A percentile compares a stretch with the other conserved stretches of the same genome.
phyloP scores from a whole-genome alignment of 495 filamentous ascomycete species.

The Massariosphaeria phaeospora region DNA sequence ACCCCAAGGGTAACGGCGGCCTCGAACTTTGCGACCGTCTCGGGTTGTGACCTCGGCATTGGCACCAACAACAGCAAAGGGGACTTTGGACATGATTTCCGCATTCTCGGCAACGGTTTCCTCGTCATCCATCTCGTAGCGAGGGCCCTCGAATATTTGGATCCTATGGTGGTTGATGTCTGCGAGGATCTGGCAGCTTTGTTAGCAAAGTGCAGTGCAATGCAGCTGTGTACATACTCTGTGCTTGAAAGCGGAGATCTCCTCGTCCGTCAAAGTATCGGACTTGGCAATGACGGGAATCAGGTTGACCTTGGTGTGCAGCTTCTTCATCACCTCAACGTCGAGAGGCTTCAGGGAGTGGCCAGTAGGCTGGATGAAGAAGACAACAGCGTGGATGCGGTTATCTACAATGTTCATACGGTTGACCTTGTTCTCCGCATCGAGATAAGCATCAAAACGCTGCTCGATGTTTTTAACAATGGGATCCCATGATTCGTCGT shows the following conservation, averaged over 20 bases:
- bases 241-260: constrained; percentile 88
- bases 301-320: constrained; percentile 99
- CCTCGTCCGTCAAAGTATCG: constrained; percentile 95
- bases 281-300: constrained; percentile 99
- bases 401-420: constrained; percentile 99
- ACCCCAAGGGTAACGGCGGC: constrained; percentile 96
- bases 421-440: constrained; percentile 99
- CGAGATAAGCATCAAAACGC: constrained; percentile 94
- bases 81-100: constrained; percentile 99
- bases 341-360: constrained; percentile 99
- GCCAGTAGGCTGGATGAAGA: constrained; percentile 98
- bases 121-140: constrained; percentile 97
- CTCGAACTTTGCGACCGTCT: constrained; percentile 93
- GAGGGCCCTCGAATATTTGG: constrained; percentile 97
- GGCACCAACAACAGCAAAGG: constrained; percentile 95
- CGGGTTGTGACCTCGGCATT: constrained; percentile 84
- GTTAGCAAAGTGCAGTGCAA: constrained; percentile 25
- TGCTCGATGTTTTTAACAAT: constrained; percentile 99
- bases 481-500: constrained; percentile 97
- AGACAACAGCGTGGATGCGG: constrained; percentile 96
- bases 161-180: constrained; percentile 96
- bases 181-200: constrained; percentile 74
- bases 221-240: constrained; percentile 59
- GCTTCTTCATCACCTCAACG: constrained; percentile 96
- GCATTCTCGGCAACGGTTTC: constrained; percentile 99